Evolutionary conservation across 257 asterid species (phyloP), one percentile per base, ranked within the genome.

Genomic region (Scutellaria baicalensis): DNA sequence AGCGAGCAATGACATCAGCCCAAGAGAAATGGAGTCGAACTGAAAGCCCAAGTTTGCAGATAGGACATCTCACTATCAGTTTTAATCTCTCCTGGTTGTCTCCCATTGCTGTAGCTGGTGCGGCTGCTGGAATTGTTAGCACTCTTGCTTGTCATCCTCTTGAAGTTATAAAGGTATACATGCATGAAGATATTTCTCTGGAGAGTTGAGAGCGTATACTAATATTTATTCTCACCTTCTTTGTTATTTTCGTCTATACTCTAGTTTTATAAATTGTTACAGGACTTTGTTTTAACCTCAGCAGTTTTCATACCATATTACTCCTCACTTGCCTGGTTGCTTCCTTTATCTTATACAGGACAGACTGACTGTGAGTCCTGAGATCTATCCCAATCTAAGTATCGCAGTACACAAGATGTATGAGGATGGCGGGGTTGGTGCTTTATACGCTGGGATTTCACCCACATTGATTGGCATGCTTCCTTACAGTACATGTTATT

Each of bases 401-500:
- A 74, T 88, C 62, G 98, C 98, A 44, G 85, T 87, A 17, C 71
- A 23, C 52, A 90, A 83, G 78, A 93, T 88, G 40, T 88, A 81
- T 78, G 78, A 59, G 69, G 94, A 93, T 47, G 92, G 98, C 35
- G 97, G 96, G 36, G 40, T 90, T 9, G 76, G 85, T 23, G 91
- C 88, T 61, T 72, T 93, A 5, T 93, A 93, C 67, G 82, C 97
- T 8, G 98, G 98, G 49, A 20, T 93, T 55, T 69, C 81, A 0
- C 96, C 98, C 62, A 93, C 98, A 23, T 75, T 93, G 83, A 64
- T 93, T 6, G 98, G 98, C 82, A 93, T 93, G 98, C 97, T 93
- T 67, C 98, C 98, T 39, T 93, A 93, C 79, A 93, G 98, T 78
- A 93, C 98, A 0, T 90, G 96, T 66, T 90, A 80, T 86, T 93